Base-by-base conservation (phyloP, 2,329 filamentous ascomycete species). In the Thermothelomyces thermophilus region DNA sequence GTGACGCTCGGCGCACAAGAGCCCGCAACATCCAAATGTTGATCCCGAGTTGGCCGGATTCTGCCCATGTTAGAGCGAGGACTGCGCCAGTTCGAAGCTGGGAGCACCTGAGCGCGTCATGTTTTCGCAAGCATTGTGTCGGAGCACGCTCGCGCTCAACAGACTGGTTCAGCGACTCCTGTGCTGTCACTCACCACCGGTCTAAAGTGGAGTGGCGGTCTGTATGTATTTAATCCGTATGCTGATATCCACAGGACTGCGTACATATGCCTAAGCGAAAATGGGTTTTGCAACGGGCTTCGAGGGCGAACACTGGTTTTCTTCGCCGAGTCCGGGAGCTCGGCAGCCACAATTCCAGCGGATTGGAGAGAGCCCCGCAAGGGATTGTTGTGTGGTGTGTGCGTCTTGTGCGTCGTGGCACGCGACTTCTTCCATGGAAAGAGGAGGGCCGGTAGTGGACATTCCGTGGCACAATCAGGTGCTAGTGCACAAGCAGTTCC, bases 11-110 rank as follows among this genome's bases (percentile, higher is more conserved):
- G 37, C 3, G 5, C 24, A 24, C n/a, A n/a, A 17, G 20, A 36
- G n/a, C 11, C 31, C 22, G 39, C 28, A 39, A 16, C 22, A 17
- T n/a, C 28, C 13, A 30, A 6, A n/a, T 14, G 28, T 48, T 20
- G 36, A 47, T 47, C 28, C 16, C 37, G 16, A 36, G 14, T 26
- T 14, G 33, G 19, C 9, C 26, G 26, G n/a, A 40, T 49, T 49
- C 22, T 49, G 47, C 47, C 40, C 43, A n/a, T n/a, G 33, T 43
- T 37, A 34, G 39, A 46, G 44, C 43, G 34, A 39, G 20, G 13
- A 37, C 17, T 22, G 13, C 26, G 10, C 24, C 16, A 17, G 28
- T 10, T 41, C n/a, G 24, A 26, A 30, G 28, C 24, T 26, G 24
- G 26, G 7, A 41, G 26, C 17, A 13, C n/a, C n/a, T 26, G 24